These are phyloP conservation scores for Trichosanthes cucumerina DNA, from an alignment of 306 rosid genomes.

Conservation along the genomic window DNA sequence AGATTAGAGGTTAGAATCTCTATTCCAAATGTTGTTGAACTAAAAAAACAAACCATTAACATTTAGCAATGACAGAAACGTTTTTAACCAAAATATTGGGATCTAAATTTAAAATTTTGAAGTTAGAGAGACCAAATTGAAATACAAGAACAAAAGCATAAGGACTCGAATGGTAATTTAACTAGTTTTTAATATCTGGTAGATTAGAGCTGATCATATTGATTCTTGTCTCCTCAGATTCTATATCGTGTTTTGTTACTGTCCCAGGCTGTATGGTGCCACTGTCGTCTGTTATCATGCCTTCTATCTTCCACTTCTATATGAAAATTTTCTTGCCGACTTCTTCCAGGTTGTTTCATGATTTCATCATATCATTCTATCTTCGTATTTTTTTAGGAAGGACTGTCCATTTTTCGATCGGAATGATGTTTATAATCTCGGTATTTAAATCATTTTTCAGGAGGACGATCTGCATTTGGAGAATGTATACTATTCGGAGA, in stretches of 20 bases:
- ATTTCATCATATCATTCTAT: background rate
- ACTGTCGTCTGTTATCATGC: conserved; percentile 68
- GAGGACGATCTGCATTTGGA: conserved; percentile 81
- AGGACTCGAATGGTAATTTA: background rate
- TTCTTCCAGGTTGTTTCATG: conserved; percentile 53
- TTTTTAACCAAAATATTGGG: background rate
- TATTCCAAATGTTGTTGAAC: background rate
- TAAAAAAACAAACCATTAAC: no score
- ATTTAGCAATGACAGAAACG: background rate
- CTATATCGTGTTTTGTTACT: background rate
- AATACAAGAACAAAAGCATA: no score
- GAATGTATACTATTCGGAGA: conserved; percentile 80
- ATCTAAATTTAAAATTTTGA: background rate
- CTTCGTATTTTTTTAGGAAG: background rate
- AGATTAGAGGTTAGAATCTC: background rate
- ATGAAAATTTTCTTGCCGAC: conserved; percentile 76
- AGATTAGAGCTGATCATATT: background rate
- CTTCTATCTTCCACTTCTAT: conserved; percentile 81
- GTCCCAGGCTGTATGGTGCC: conserved; percentile 59
- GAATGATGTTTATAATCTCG: background rate
- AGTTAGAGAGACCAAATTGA: background rate
- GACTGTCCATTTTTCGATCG: background rate
- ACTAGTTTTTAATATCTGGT: background rate
- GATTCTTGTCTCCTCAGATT: background rate
- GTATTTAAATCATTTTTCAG: conserved; percentile 15